Evolutionary conservation across 225 moss, liverwort and hornwort species (phyloP).

Genomic region (Ulota crispa): DNA sequence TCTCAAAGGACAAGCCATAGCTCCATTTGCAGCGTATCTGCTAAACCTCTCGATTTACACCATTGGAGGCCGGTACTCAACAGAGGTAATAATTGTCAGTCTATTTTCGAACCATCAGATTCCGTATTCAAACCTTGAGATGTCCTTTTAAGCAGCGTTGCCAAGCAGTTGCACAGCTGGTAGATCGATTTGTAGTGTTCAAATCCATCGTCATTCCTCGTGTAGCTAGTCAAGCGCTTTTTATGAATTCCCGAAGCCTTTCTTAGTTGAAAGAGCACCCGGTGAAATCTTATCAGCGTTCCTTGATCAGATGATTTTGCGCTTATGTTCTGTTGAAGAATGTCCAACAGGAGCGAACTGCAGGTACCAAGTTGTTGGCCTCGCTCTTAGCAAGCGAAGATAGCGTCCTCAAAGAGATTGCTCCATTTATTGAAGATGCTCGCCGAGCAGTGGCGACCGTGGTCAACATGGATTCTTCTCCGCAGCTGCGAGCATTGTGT

Average conservation of each 20-base stretch:
- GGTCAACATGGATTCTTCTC: slow-evolving; percentile 76
- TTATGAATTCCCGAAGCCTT: background rate
- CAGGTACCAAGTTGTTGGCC: slow-evolving; percentile 78
- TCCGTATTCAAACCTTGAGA: background rate
- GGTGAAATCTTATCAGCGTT: background rate
- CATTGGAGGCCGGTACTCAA: slow-evolving; percentile 52
- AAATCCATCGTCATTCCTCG: background rate
- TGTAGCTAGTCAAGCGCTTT: background rate
- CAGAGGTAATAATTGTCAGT: slow-evolving; percentile 53
- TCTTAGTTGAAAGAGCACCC: background rate
- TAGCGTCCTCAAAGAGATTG: slow-evolving; percentile 63
- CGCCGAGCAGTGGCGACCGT: slow-evolving; percentile 64
- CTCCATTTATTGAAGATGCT: slow-evolving; percentile 70
- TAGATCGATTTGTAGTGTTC: background rate
- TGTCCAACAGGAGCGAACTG: slow-evolving; percentile 61
- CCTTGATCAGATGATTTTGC: background rate
- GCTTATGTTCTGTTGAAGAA: slow-evolving; percentile 19
- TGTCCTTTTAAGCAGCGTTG: background rate
- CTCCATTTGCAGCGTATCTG: slow-evolving; percentile 71
- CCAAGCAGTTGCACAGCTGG: slow-evolving; percentile 10
- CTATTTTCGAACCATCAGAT: background rate
- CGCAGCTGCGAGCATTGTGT: slow-evolving; percentile 73
- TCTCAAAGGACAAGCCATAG: slow-evolving; percentile 66
- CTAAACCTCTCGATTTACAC: slow-evolving; percentile 59
- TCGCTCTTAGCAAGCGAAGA: slow-evolving; percentile 89